Evolutionary conservation across 768 basidiomycete species (phyloP), one percentile per base, ranked within the genome.

Genomic region (Paxillus ammoniavirescens): DNA sequence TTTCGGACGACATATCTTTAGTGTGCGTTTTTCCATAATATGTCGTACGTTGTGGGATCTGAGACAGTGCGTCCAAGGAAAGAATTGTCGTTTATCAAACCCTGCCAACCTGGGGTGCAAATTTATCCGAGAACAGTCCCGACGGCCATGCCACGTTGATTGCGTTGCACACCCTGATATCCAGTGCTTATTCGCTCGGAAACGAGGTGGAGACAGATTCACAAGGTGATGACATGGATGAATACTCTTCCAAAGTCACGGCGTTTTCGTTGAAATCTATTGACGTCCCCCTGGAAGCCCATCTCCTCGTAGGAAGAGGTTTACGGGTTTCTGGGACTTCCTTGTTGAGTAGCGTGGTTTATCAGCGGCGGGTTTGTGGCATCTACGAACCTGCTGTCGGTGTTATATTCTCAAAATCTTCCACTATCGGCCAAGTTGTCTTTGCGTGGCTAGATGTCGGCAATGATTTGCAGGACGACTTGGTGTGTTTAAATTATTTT

Each of bases 301-400:
- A 55, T n/a, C 30, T 52, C 7, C 30, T 52, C 7, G 7, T 15
- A 3, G 50, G 43, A 13, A 30, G 13, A 18, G 50, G 54, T 8
- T 21, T 8, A 30, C 31, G 43, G 2, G 2, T 35, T 45, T 44
- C 10, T 1, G 54, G 50, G 26, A 10, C 30, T 55, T 26, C 42
- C 4, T 26, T 52, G 26, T 30, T 55, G 12, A 37, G 42, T 18
- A 51, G 49, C 30, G 8, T 50, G 4, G 40, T 51, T 21, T 21
- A 21, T 21, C 21, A 21, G 21, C 21, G 21, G 21, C 21, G 10
- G 1, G 41, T 50, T 8, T 55, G 54, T 49, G 53, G 42, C 6
- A 45, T 51, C 8, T 8, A 8, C 26, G 41, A 46, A 23, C 54
- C 54, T 21, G 54, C 38, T 10, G 50, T 55, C 15, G 54, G 54